A percentile compares a stretch with the other conserved stretches of the same genome.
phyloP scores from a whole-genome alignment of 805 yeast species.

The Yarrowia phangngaensis region DNA sequence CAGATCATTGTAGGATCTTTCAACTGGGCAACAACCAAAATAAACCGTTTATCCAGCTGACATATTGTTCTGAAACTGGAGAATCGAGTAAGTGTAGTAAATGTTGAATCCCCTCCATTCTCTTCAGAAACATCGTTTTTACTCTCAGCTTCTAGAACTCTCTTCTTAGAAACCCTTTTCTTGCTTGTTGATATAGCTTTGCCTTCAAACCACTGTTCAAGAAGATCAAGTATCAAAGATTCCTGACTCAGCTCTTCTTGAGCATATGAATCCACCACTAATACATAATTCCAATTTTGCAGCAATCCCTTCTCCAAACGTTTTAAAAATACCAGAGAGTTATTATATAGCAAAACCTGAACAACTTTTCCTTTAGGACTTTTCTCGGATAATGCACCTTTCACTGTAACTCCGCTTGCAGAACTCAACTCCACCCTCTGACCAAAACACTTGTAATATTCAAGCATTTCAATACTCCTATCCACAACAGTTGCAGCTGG shows the following conservation, averaged over 20 bases:
- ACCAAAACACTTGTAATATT: slow-evolving; percentile 3
- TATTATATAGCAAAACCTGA: not conserved
- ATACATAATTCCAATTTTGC: slow-evolving; percentile 9
- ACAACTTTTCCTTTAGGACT: too few species aligned
- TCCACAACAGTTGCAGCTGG: not conserved
- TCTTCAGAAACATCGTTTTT: not conserved
- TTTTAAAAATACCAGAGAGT: too few species aligned
- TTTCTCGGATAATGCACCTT: too few species aligned
- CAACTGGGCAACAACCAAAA: slow-evolving; percentile 2
- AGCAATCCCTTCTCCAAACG: not conserved
- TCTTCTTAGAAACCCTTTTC: too few species aligned
- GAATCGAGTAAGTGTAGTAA: slow-evolving; percentile 1
- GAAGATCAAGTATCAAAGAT: not conserved
- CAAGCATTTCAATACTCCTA: slow-evolving; percentile 10
- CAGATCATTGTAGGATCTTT: not conserved
- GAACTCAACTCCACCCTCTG: not conserved
- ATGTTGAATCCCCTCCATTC: slow-evolving; percentile 3
- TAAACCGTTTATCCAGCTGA: slow-evolving; percentile 6
- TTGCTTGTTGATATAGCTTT: too few species aligned
- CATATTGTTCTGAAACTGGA: not conserved
- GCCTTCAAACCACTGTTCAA: not conserved
- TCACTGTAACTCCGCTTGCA: too few species aligned
- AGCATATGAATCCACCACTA: slow-evolving; percentile 1
- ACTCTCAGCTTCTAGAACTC: not conserved
- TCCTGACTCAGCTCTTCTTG: slow-evolving; percentile 5